Evolutionary conservation across 2,329 filamentous ascomycete genomes (phyloP), one percentile per base, ranked within the genome.

Genomic region (Purpureocillium takamizusanense): DNA sequence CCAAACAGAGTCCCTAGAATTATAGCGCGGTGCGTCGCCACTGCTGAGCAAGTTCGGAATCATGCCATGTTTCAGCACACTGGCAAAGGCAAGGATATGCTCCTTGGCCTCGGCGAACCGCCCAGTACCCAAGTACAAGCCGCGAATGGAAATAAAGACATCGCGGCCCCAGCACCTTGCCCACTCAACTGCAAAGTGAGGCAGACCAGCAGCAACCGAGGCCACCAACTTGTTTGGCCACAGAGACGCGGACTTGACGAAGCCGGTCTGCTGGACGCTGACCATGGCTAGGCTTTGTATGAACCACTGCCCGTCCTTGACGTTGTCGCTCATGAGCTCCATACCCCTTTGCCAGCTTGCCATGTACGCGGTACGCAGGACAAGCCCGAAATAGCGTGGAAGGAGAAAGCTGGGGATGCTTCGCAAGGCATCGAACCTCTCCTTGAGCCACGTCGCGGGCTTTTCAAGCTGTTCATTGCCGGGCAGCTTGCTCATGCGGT

Each of bases 1-100:
- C 92, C 92, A 98, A 31, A 95, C 78, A 0, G 92, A 95, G 61
- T 98, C 92, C 43, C 92, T 77, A 32, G 92, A 89, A 59, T 98
- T 98, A 67, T 97, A 98, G 18, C 92, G 76, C 3, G 92, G 92
- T 13, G 81, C 73, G 43, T 83, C 86, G 7, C 92, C 89, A 42
- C 85, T 86, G 47, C 87, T 83, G 12, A 98, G 71, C 15, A 98
- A 72, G 53, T 98, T 98, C 12, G 92, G 92, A 41, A 98, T 89
- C 88, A 97, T 94, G 36, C 92, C 92, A 52, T 98, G 92, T 69
- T 98, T 98, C 49, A 98, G 67, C 10, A 98, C 89, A 56, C 88
- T 95, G 3, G 86, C 89, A 63, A 98, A 98, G 8, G 89, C 90
- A 43, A 87, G 69, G 42, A 98, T 95, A 54, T 98, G 94, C 58